phyloP scores from a whole-genome alignment of 257 asterid species.

The Solanum chiquidenum region DNA sequence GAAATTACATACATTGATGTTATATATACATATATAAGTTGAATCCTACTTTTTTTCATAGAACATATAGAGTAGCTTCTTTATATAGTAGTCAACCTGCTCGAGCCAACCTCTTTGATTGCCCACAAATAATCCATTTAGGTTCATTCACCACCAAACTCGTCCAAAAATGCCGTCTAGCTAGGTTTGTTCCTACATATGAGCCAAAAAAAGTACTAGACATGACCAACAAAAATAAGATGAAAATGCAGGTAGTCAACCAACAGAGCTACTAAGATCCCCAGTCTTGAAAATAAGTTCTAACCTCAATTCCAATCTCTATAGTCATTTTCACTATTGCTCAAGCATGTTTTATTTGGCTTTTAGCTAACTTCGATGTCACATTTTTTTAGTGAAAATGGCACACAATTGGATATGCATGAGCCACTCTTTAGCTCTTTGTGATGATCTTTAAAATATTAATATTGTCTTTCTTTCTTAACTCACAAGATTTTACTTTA shows the following conservation, averaged over 20 bases:
- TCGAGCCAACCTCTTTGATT: not conserved
- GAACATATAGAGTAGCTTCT: not conserved
- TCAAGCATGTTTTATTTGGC: not conserved
- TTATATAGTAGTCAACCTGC: not conserved
- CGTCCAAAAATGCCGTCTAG: not conserved
- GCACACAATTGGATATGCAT: not conserved
- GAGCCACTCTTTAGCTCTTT: not conserved
- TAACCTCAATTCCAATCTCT: not conserved
- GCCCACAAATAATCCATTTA: not conserved
- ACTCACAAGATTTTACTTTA: not conserved
- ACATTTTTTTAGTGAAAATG: not conserved
- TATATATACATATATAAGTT: not conserved
- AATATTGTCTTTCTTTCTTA: not conserved
- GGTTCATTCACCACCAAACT: not conserved
- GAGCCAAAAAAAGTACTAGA: not conserved
- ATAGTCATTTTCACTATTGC: not conserved
- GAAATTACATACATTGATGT: not conserved
- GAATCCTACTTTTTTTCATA: not conserved
- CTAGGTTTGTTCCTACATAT: not conserved
- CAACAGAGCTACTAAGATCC: not conserved
- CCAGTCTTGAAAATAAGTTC: not conserved
- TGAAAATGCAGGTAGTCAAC: not conserved
- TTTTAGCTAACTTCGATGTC: not conserved
- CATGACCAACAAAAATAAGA: not conserved
- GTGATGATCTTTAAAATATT: not conserved